Percentiles rank a stretch among this genome's conserved stretches.
These are phyloP conservation scores for Alloascoidea hylecoeti DNA, from an alignment of 805 yeast genomes.

Conservation along the genomic window DNA sequence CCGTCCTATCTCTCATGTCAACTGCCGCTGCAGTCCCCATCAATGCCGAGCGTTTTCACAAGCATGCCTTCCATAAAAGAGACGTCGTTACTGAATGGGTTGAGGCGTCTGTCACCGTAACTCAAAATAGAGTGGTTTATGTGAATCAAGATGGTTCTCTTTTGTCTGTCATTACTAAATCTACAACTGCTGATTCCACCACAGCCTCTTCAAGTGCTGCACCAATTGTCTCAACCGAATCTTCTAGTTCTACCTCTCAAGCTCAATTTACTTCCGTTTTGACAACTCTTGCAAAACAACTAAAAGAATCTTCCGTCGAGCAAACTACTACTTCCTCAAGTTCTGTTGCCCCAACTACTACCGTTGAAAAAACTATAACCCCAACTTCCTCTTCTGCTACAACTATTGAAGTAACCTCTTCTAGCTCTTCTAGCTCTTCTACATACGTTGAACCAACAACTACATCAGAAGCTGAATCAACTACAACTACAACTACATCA, in stretches of 20 bases:
- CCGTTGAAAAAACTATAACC: background rate
- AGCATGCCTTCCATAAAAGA: background rate
- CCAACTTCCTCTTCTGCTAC: background rate
- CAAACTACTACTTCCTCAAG: background rate
- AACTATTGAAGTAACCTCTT: no score
- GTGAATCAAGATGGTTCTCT: background rate
- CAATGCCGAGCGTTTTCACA: background rate
- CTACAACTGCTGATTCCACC: background rate
- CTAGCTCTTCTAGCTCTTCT: no score
- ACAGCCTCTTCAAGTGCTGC: background rate
- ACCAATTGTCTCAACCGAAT: slow-evolving; percentile 1
- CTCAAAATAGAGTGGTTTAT: background rate
- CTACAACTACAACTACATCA: background rate
- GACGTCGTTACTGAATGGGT: slow-evolving; percentile 1
- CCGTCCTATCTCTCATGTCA: background rate
- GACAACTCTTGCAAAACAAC: background rate
- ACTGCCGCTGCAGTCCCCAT: background rate
- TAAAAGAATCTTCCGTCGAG: background rate
- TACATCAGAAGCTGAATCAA: background rate
- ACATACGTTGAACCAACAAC: no score
- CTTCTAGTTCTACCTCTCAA: background rate
- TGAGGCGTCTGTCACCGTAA: background rate
- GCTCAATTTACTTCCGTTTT: background rate
- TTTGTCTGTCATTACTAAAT: background rate
- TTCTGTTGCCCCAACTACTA: background rate